Evolutionary conservation across 2,329 filamentous ascomycete species (phyloP).

Genomic region (Aspergillus novoparasiticus): DNA sequence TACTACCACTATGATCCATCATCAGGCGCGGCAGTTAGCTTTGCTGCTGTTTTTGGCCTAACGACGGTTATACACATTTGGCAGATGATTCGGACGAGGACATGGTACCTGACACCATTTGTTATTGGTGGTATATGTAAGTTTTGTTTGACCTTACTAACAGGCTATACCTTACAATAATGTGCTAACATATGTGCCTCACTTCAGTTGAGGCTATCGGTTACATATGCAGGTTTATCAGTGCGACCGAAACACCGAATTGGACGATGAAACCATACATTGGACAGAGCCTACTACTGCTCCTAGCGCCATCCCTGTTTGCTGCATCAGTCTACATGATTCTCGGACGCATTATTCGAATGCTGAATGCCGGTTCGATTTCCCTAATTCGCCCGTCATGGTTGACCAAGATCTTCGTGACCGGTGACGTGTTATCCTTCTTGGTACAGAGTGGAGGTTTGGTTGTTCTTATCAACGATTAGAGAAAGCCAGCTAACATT

Average conservation of each 20-base stretch:
- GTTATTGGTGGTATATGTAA: conserved; percentile 39
- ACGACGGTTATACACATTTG: conserved; percentile 27
- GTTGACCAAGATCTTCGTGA: conserved; percentile 53
- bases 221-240: background rate
- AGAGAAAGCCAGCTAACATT: background rate
- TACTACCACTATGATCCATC: conserved; percentile 9
- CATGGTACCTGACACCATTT: conserved; percentile 35
- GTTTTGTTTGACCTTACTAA: conserved; percentile 2
- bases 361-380: conserved; percentile 43
- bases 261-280: conserved; percentile 2
- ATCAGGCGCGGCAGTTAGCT: background rate
- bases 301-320: conserved; percentile 52
- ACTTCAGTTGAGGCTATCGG: background rate
- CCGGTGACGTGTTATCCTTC: conserved; percentile 53
- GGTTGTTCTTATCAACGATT: no score
- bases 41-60: background rate
- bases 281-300: conserved; percentile 23
- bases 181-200: background rate
- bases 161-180: no score
- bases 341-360: conserved; percentile 49
- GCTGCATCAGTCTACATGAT: conserved; percentile 56
- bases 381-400: conserved; percentile 47
- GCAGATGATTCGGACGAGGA: conserved; percentile 26
- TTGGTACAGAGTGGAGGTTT: conserved; percentile 40
- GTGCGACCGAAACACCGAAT: background rate